These are phyloP conservation scores for Rhypophila decipiens DNA, from an alignment of 495 filamentous ascomycete species.

Conservation along the genomic window DNA sequence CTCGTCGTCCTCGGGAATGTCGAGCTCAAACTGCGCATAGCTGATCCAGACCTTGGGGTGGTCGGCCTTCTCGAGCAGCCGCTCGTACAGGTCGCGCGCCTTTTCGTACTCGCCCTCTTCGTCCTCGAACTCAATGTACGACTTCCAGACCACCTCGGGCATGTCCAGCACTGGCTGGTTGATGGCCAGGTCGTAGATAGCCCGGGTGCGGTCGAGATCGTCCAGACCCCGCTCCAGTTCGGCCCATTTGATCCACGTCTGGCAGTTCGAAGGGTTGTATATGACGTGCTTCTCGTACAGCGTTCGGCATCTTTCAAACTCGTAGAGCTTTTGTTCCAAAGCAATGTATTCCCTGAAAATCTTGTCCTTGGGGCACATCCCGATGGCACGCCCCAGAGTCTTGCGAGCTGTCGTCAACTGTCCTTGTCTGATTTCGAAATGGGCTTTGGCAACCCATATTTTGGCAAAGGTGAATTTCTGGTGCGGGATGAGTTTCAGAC, in stretches of 20 bases:
- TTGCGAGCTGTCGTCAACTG: conserved; percentile 76
- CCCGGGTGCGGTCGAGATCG: conserved; percentile 79
- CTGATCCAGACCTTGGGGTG: conserved; percentile 99
- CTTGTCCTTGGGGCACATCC: conserved; percentile 92
- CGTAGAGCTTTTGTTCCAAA: conserved; percentile 83
- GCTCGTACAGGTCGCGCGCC: conserved; percentile 80
- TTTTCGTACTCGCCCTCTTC: conserved; percentile 83
- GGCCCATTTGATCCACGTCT: conserved; percentile 92
- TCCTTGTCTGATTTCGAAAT: conserved; percentile 87
- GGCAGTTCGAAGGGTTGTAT: conserved; percentile 81
- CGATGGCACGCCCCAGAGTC: conserved; percentile 80
- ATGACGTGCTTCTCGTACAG: conserved; percentile 90
- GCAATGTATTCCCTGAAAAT: conserved; percentile 91
- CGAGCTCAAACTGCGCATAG: conserved; percentile 95
- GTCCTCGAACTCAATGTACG: conserved; percentile 97
- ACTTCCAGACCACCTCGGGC: conserved; percentile 95
- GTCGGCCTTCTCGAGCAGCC: conserved; percentile 83
- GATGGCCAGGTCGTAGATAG: conserved; percentile 88
- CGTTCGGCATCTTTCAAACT: conserved; percentile 83
- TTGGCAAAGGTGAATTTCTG: conserved; percentile 98
- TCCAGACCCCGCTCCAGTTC: conserved; percentile 86
- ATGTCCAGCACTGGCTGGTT: conserved; percentile 84
- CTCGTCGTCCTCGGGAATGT: conserved; percentile 61
- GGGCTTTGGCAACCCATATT: conserved; percentile 86
- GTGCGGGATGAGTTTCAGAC: conserved; percentile 82